Conservation (phyloP, 169 alveolate species). For the Plasmodium berghei region DNA sequence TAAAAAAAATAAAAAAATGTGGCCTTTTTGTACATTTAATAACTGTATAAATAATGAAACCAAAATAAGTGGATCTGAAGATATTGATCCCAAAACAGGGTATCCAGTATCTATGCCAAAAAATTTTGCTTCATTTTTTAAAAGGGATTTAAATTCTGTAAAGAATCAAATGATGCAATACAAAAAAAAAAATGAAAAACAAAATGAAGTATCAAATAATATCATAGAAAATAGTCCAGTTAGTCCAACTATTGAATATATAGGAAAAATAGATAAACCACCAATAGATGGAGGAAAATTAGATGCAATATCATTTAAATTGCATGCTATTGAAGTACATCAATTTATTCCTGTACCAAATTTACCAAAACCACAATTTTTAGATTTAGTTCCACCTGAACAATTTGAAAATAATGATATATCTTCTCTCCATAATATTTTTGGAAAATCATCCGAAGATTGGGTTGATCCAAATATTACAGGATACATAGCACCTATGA, state of each 20-base stretch:
- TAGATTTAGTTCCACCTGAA: conserved; percentile 81
- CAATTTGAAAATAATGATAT: conserved; percentile 75
- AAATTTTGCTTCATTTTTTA: conserved; percentile 83
- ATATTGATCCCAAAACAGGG: conserved; percentile 76
- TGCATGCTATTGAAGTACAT: conserved; percentile 91
- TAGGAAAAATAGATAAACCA: conserved; percentile 81
- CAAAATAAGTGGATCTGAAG: conserved; percentile 19
- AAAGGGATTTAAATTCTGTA: conserved; percentile 72
- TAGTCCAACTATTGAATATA: conserved; percentile 82
- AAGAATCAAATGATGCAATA: conserved; percentile 51
- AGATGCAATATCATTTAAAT: conserved; percentile 87
- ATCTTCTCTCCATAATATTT: conserved; percentile 81
- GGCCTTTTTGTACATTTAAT: conserved; percentile 80
- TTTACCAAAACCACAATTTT: conserved; percentile 85
- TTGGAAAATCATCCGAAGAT: conserved; percentile 84
- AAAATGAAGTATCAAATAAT: conserved; percentile 45
- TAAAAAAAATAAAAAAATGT: conserved; percentile 66
- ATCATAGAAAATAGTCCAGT: conserved; percentile 72
- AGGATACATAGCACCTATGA: conserved; percentile 90
- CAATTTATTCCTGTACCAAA: conserved; percentile 89
- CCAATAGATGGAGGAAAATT: conserved; percentile 84
- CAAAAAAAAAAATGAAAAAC: background rate
- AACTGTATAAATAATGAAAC: conserved; percentile 5
- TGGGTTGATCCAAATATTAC: conserved; percentile 91
- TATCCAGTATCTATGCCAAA: conserved; percentile 82